Evolutionary conservation across 139 green algal genomes (phyloP), one percentile per base, ranked within the genome.

Genomic region (Deuterostichococcus epilithicus): DNA sequence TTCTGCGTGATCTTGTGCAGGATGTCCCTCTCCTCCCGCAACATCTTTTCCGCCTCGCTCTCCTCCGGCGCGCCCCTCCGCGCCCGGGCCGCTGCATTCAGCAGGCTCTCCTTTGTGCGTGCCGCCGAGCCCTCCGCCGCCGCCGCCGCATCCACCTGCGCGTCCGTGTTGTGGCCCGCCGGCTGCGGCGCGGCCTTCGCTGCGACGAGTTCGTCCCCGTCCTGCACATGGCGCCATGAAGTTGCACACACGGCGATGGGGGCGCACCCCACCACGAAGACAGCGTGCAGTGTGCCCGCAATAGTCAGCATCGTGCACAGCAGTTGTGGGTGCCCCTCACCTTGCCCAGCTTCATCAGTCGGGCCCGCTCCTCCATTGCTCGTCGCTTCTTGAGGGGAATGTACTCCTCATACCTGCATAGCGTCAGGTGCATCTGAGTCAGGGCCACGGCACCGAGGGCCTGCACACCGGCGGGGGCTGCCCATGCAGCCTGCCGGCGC

Each of bases 21-120:
- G 45, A 99, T 92, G 70, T 96, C 93, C 38, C 83, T 65, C 86
- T 98, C 95, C 86, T 99, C 91, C 33, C 76, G 74, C 75, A 88
- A 70, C 68, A 81, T 66, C 65, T 90, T 87, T 76, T 96, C 87
- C 39, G 84, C 81, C 70, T 92, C 89, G 3, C 85, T 94, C 74
- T 92, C 84, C 34, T 88, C 78, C 5, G 84, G 80, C 73, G 74
- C 58, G 32, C 89, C 88, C 76, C 90, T 84, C 68, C 88, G 68
- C 18, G 84, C 80, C 52, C 87, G 82, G 8, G 90, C 92, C 45
- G 88, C 85, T 0, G 82, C 60, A 15, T 90, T 73, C 74, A 94
- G 85, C 78, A 97, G 80, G 39, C 80, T 89, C 69, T 94, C 83
- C 83, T 93, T 95, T 20, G 80, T 80, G 38, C 81, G 80, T 15